A percentile compares a stretch with the other conserved stretches of the same genome.
These are phyloP conservation scores for Tylopilus orsonianus DNA, from an alignment of 1,284 basidiomycete genomes.

Conservation along the genomic window DNA sequence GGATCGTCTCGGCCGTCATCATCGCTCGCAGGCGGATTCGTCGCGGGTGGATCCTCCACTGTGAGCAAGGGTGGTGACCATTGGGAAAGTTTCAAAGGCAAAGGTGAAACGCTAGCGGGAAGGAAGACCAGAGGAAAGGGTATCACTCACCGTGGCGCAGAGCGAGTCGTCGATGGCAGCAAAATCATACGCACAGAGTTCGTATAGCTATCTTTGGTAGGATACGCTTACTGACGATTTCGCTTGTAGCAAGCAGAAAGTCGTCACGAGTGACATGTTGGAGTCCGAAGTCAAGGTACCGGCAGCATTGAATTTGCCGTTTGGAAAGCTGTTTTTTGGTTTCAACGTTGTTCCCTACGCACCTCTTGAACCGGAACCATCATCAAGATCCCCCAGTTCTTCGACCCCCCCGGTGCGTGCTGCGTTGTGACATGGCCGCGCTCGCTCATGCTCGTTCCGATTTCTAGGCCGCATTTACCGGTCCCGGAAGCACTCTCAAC, in stretches of 20 bases:
- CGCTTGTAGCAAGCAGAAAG: constrained; percentile 67
- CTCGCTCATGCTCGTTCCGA: constrained; percentile 1
- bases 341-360: constrained; percentile 77
- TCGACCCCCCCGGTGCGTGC: constrained; percentile 29
- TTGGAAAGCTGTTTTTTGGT: constrained; percentile 94
- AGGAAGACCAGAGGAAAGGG: constrained; percentile 93
- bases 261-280: constrained; percentile 83
- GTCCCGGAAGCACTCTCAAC: constrained; percentile 53
- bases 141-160: constrained; percentile 76
- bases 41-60: constrained; percentile 46
- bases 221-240: constrained; percentile 10
- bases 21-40: constrained; percentile 66
- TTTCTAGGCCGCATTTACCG: constrained; percentile 44
- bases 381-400: constrained; percentile 32
- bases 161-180: constrained; percentile 77
- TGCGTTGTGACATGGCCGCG: constrained; percentile 1
- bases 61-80: constrained; percentile 75
- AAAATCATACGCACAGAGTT: constrained; percentile 90
- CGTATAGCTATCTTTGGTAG: constrained; percentile 34
- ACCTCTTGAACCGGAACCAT: constrained; percentile 42
- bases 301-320: constrained; percentile 86
- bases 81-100: constrained; percentile 93
- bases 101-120: constrained; percentile 85
- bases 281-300: constrained; percentile 82
- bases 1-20: constrained; percentile 82